These are phyloP conservation scores for Chaetothyriales sp. DNA, from an alignment of 2,329 filamentous ascomycete species.

Conservation along the genomic window DNA sequence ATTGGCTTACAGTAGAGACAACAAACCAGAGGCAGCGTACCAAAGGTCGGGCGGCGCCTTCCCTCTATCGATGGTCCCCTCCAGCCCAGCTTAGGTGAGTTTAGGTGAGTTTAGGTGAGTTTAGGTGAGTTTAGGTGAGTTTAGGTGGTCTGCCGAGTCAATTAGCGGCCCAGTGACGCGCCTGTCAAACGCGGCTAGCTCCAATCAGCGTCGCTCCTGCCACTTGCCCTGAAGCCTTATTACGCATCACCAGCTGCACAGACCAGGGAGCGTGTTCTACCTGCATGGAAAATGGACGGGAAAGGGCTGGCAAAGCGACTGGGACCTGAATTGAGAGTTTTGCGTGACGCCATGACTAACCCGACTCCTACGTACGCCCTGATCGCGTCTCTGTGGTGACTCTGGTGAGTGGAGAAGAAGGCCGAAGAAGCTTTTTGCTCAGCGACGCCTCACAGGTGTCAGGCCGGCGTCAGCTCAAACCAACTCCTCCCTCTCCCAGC, in stretches of 20 bases:
- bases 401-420: neutral
- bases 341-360: too few species aligned
- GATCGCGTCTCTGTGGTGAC: neutral
- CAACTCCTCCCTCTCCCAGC: constrained; percentile 74
- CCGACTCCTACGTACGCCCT: neutral
- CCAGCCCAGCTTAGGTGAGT: too few species aligned
- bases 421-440: neutral
- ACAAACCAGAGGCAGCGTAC: too few species aligned
- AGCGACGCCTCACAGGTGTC: neutral
- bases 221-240: neutral
- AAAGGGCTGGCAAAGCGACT: too few species aligned
- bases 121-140: too few species aligned
- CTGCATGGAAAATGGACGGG: neutral
- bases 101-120: too few species aligned
- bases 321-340: too few species aligned
- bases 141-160: neutral
- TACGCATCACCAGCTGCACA: neutral
- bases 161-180: neutral
- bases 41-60: too few species aligned
- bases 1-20: neutral
- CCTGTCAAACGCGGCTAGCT: neutral
- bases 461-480: constrained; percentile 28
- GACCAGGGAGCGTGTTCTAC: neutral
- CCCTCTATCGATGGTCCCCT: neutral
- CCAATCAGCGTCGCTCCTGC: neutral